Conservation (phyloP, 495 filamentous ascomycete genomes). For the Tetracladium setigerum region DNA sequence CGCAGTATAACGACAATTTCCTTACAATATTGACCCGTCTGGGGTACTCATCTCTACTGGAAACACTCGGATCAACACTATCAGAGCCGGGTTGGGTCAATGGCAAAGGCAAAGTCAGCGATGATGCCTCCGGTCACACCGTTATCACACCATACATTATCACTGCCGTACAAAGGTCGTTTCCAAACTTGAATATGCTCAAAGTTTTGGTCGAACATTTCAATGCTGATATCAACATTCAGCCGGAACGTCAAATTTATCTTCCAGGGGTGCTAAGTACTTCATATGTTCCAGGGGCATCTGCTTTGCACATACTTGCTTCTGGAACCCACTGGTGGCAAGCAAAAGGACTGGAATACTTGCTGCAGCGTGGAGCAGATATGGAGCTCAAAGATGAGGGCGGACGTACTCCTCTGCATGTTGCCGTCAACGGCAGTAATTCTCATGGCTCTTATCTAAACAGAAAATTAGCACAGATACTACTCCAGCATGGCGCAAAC, state of each 20-base stretch:
- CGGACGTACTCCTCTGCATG: conserved; percentile 31
- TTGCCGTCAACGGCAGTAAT: conserved; percentile 18
- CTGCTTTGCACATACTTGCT: conserved; percentile 28
- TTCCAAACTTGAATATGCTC: conserved; percentile 34
- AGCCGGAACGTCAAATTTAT: background rate
- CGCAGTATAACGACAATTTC: background rate
- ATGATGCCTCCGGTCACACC: too few species aligned
- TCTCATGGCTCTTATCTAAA: conserved; percentile 9
- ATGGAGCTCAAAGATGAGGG: conserved; percentile 25
- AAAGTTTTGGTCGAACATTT: conserved; percentile 31
- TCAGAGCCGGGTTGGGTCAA: background rate
- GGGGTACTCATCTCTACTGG: background rate
- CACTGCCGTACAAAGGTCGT: conserved; percentile 21
- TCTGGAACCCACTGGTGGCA: conserved; percentile 37
- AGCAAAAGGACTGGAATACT: conserved; percentile 31
- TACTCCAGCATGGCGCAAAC: conserved; percentile 32
- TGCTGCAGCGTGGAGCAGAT: conserved; percentile 31
- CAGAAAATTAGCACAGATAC: conserved; percentile 17
- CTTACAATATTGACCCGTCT: background rate
- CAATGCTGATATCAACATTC: conserved; percentile 25
- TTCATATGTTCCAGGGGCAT: conserved; percentile 16
- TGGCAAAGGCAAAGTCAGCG: too few species aligned
- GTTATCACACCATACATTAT: conserved; percentile 24
- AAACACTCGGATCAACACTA: background rate
- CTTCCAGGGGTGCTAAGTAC: background rate